phyloP scores from a whole-genome alignment of 2,329 filamentous ascomycete species.

The Thielaviopsis musarum region DNA sequence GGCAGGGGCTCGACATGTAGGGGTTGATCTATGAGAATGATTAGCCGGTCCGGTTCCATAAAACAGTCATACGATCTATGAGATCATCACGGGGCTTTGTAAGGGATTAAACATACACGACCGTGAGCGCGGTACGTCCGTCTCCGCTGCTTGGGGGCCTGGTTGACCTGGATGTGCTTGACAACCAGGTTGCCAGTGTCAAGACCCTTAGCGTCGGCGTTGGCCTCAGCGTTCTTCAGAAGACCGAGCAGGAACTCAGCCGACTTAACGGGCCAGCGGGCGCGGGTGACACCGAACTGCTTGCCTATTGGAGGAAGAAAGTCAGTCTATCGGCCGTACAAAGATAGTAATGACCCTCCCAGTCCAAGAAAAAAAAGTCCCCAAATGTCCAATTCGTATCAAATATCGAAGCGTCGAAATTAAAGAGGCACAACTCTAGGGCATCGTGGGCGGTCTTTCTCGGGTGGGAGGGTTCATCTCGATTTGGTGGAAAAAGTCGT shows the following conservation, averaged over 20 bases:
- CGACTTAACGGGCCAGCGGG: constrained; percentile 98
- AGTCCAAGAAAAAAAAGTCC: constrained; percentile 10
- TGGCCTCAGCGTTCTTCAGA: constrained; percentile 94
- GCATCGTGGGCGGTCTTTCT: neutral
- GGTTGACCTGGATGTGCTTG: constrained; percentile 99
- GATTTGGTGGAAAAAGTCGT: neutral
- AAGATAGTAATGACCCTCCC: neutral
- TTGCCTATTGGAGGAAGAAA: constrained; percentile 48
- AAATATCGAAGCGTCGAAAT: neutral
- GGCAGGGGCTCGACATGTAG: constrained; percentile 99
- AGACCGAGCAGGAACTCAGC: constrained; percentile 95
- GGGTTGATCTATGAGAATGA: constrained; percentile 72
- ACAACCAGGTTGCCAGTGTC: constrained; percentile 94
- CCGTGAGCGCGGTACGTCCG: constrained; percentile 99
- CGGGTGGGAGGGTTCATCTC: neutral
- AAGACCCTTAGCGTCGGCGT: constrained; percentile 91
- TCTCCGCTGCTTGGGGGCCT: constrained; percentile 97
- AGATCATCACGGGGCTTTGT: neutral
- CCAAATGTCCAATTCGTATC: constrained; percentile 16
- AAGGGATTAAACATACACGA: constrained; percentile 58
- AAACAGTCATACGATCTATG: neutral
- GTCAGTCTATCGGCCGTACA: constrained; percentile 1
- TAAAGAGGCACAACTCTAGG: neutral
- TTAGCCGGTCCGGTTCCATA: neutral
- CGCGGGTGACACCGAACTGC: constrained; percentile 94